Evolutionary conservation across 1,139 yeast genomes (phyloP), one percentile per base, ranked within the genome.

Genomic region (Scheffersomyces insectosa): DNA sequence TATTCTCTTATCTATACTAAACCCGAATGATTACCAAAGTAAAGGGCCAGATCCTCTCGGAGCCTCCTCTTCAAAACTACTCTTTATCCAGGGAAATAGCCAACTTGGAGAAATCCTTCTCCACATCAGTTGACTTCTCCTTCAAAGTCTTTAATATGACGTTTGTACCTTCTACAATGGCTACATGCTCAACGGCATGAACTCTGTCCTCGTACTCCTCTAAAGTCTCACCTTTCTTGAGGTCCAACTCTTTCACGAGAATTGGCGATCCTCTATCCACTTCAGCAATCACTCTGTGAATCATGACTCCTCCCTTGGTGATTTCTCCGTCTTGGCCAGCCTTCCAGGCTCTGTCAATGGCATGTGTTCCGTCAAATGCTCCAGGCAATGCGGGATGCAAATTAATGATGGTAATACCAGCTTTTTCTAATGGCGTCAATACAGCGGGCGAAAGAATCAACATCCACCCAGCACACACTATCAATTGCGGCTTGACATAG

Each of bases 381-480:
- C 97, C 97, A 2, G 99, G 99, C 45, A 93, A 78, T 0, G 99
- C 98, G 3, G 99, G 99, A 62, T 93, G 99, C 47, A 93, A 71
- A 60, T 93, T 93, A 57, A 93, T 90, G 49, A 93, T 90, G 27
- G 90, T 86, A 28, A 90, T 77, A 1, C 77, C 73, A 3, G 77
- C 80, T 7, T 75, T 63, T 42, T 74, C 81, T 37, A 91, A 67
- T 2, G 93, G 91, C 38, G 72, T 70, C 50, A 93, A 72, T 48
- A 88, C 89, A 13, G 80, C 73, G 2, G 90, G 84, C 2, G 97
- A 86, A 50, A 93, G 74, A 47, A 93, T 93, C 44, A 93, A 78
- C 93, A 93, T 85, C 98, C 99, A 93, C 2, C 99, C 99, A 7
- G 99, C 99, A 68, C 99, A 93, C 6, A 93, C 97, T 38, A 93